phyloP scores from a whole-genome alignment of 169 alveolate species.

The Perkinsus olseni region DNA sequence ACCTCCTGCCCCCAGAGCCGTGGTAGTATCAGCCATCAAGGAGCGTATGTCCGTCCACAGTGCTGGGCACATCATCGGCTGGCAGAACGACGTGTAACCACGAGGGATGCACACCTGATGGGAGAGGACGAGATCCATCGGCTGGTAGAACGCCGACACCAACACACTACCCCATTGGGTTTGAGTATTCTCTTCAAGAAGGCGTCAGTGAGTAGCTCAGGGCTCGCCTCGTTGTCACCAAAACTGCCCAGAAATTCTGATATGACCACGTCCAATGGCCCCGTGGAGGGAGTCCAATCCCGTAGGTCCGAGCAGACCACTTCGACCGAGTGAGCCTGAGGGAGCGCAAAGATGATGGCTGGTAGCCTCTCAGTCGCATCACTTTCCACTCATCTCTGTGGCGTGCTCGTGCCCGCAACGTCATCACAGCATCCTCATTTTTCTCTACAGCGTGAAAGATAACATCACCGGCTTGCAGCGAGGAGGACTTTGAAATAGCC shows the following conservation, averaged over 20 bases:
- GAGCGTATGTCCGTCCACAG: background rate
- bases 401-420: conserved; percentile 28
- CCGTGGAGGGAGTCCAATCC: conserved; percentile 12
- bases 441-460: conserved; percentile 56
- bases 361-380: no score
- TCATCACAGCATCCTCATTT: conserved; percentile 57
- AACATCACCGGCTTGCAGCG: background rate
- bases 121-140: background rate
- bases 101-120: background rate
- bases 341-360: no score
- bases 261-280: conserved; percentile 54
- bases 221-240: conserved; percentile 74
- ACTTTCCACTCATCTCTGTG: conserved; percentile 17
- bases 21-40: background rate
- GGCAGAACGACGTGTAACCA: background rate
- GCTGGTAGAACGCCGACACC: no score
- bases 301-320: conserved; percentile 59
- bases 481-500: conserved; percentile 20
- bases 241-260: conserved; percentile 69
- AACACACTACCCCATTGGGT: conserved; percentile 50
- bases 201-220: conserved; percentile 63
- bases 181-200: conserved; percentile 34
- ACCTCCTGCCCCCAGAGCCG: background rate
- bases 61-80: background rate
- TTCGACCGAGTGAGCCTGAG: conserved; percentile 10